These are phyloP conservation scores for Globisporangium spiculum DNA, from an alignment of 352 stramenopile species.

Conservation along the genomic window DNA sequence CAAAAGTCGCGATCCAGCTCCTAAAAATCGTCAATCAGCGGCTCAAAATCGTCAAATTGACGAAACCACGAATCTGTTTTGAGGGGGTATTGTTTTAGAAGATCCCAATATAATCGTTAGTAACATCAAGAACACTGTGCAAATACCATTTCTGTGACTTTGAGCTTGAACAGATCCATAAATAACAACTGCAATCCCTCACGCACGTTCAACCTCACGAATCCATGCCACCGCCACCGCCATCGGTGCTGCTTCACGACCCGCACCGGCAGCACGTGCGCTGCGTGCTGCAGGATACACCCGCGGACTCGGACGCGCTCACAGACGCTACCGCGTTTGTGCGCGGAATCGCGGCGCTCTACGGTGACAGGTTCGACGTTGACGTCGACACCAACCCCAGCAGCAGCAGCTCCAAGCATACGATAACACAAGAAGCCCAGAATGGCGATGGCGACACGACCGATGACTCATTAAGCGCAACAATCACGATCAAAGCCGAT, in stretches of 20 bases:
- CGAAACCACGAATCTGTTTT: no score
- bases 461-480: neutral
- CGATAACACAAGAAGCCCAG: neutral
- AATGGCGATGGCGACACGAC: neutral
- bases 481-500: neutral
- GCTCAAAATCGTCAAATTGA: no score
- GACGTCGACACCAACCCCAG: slow-evolving; percentile 20
- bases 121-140: no score
- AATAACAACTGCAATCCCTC: neutral
- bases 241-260: neutral
- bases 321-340: slow-evolving; percentile 30
- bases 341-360: slow-evolving; percentile 52
- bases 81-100: no score
- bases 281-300: neutral
- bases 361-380: slow-evolving; percentile 43
- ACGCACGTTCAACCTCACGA: no score
- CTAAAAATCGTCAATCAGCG: no score
- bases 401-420: no score
- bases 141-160: no score
- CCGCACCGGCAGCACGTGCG: neutral
- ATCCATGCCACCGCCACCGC: neutral
- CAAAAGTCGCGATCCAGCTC: no score
- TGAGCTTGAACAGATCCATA: no score
- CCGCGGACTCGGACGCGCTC: neutral
- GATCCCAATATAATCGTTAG: no score